These are phyloP conservation scores for Dioscorea zingiberensis DNA, from an alignment of 106 monocot genomes.

Conservation along the genomic window DNA sequence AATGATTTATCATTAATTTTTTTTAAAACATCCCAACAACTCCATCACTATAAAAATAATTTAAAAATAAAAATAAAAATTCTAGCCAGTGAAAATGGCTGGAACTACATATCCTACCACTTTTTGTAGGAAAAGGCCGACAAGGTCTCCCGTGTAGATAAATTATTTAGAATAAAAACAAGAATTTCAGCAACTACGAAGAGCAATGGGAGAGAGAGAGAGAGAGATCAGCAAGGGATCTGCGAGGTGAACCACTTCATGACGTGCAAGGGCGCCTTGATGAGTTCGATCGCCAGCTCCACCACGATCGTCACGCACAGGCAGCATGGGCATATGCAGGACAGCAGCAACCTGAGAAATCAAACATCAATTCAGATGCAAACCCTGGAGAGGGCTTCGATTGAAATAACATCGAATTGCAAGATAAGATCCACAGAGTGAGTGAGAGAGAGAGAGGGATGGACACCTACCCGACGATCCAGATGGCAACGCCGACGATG, in stretches of 20 bases:
- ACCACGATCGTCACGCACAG: slow-evolving; percentile 89
- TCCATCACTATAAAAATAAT: too few species aligned
- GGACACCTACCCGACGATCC: slow-evolving; percentile 37
- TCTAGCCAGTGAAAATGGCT: too few species aligned
- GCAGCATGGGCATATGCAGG: slow-evolving; percentile 97
- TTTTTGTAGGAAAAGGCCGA: too few species aligned
- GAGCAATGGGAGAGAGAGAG: too few species aligned
- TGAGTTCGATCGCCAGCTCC: slow-evolving; percentile 88
- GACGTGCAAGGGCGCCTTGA: slow-evolving; percentile 92
- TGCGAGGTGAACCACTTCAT: slow-evolving; percentile 86
- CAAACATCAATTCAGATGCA: neutral
- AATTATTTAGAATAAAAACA: too few species aligned
- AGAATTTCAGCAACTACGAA: too few species aligned
- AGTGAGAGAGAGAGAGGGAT: neutral
- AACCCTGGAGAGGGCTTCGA: neutral
- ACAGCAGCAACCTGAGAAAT: slow-evolving; percentile 80
- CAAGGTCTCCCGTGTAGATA: too few species aligned
- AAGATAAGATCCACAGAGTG: too few species aligned
- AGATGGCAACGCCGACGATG: slow-evolving; percentile 48
- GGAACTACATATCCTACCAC: too few species aligned
- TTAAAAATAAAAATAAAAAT: too few species aligned
- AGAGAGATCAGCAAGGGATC: slow-evolving; percentile 37
- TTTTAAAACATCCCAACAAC: too few species aligned
- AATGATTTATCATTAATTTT: too few species aligned
- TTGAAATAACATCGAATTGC: neutral